Conservation (phyloP, 1,284 basidiomycete species). For the Malassezia sp. region DNA sequence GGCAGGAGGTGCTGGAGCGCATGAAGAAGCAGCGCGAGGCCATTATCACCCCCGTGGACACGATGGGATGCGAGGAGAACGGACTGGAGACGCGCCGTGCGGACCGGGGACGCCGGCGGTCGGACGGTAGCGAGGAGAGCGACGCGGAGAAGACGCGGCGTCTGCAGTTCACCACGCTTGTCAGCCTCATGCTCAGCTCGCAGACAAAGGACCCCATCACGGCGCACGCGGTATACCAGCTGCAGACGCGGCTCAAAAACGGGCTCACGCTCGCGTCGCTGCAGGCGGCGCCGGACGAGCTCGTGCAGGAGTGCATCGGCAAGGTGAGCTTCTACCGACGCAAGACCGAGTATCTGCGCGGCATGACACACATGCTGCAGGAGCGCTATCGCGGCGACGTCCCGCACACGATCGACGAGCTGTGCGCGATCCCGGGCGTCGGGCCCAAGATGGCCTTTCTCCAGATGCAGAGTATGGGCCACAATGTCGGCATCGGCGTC, state of each 20-base stretch:
- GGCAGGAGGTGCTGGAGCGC: constrained; percentile 26
- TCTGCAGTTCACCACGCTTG: constrained; percentile 67
- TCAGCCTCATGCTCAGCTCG: constrained; percentile 87
- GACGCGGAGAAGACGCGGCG: constrained; percentile 51
- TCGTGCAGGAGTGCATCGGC: constrained; percentile 63
- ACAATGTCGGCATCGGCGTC: constrained; percentile 87
- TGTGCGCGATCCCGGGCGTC: constrained; percentile 39
- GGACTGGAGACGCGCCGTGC: constrained; percentile 26
- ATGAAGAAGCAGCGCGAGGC: constrained; percentile 25
- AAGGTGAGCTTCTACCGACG: constrained; percentile 89
- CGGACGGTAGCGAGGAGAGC: constrained; percentile 18
- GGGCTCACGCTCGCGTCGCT: constrained; percentile 65
- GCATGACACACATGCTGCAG: constrained; percentile 22
- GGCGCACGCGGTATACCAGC: constrained; percentile 65
- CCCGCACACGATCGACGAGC: constrained; percentile 30
- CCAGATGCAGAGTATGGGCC: constrained; percentile 70
- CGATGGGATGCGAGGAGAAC: constrained; percentile 45
- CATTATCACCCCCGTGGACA: constrained; percentile 45
- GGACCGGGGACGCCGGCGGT: constrained; percentile 16
- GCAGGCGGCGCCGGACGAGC: constrained; percentile 56
- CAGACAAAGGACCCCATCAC: constrained; percentile 64
- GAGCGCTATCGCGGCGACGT: constrained; percentile 32
- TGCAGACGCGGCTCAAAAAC: constrained; percentile 64
- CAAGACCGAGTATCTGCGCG: constrained; percentile 55
- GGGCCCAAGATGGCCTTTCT: constrained; percentile 48